A percentile compares a stretch with the other conserved stretches of the same genome.
Evolutionary conservation across 257 asterid genomes (phyloP).

Genomic region (Henckelia pumila): DNA sequence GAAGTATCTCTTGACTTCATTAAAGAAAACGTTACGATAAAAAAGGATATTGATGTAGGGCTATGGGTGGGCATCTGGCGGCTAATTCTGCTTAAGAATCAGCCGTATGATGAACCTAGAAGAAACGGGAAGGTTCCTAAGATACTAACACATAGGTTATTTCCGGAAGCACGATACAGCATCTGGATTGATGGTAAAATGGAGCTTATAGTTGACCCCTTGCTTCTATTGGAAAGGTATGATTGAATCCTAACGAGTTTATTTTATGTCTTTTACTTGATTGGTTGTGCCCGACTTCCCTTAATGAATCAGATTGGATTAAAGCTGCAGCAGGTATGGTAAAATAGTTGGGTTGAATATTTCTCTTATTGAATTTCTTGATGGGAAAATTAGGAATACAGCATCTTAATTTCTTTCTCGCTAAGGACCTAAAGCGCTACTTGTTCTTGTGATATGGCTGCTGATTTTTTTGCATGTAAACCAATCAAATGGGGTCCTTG

Average conservation of each 20-base stretch:
- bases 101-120: conserved; percentile 59
- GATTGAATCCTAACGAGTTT: conserved; percentile 14
- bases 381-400: background rate
- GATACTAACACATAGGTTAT: conserved; percentile 52
- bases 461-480: background rate
- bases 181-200: conserved; percentile 69
- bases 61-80: conserved; percentile 61
- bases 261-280: background rate
- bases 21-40: conserved; percentile 41
- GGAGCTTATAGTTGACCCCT: conserved; percentile 57
- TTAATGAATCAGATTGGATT: background rate
- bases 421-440: background rate
- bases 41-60: conserved; percentile 44
- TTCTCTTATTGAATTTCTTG: background rate
- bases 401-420: conserved; percentile 7
- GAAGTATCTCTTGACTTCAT: conserved; percentile 43
- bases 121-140: conserved; percentile 65
- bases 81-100: conserved; percentile 45
- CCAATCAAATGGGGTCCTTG: conserved; percentile 4
- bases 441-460: background rate
- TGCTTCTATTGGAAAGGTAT: conserved; percentile 62
- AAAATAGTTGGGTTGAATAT: background rate
- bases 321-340: background rate
- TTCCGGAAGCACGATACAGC: conserved; percentile 57
- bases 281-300: background rate